A percentile compares a stretch with the other conserved stretches of the same genome.
phyloP scores from a whole-genome alignment of 768 basidiomycete species.

The Dendrothele bispora region DNA sequence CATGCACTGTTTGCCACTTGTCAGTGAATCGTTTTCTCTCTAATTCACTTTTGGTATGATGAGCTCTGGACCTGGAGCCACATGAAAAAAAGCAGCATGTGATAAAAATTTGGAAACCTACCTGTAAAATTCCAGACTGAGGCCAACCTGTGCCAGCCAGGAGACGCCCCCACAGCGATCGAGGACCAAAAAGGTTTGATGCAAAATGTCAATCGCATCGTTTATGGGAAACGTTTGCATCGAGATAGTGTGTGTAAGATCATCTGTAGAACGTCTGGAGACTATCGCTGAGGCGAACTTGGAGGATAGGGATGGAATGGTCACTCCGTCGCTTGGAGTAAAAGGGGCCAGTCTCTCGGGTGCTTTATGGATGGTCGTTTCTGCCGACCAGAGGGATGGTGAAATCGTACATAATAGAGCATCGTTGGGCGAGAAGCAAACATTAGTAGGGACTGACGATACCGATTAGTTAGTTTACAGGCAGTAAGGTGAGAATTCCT shows the following conservation, averaged over 20 bases:
- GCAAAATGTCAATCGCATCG: constrained; percentile 47
- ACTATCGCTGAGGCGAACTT: constrained; percentile 43
- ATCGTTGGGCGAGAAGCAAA: constrained; percentile 58
- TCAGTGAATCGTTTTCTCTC: constrained; percentile 42
- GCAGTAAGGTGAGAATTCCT: constrained; percentile 17
- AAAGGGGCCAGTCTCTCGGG: constrained; percentile 31
- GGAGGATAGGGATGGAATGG: constrained; percentile 25
- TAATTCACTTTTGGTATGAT: constrained; percentile 14
- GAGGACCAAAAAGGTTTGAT: constrained; percentile 43
- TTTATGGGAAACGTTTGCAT: constrained; percentile 37
- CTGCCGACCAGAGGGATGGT: constrained; percentile 37
- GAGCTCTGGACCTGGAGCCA: constrained; percentile 12
- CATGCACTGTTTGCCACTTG: constrained; percentile 64
- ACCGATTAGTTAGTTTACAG: constrained; percentile 1
- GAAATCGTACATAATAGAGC: constrained; percentile 55
- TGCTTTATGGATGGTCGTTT: constrained; percentile 42
- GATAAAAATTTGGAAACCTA: constrained; percentile 33
- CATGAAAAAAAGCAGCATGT: not conserved
- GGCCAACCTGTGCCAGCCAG: constrained; percentile 37
- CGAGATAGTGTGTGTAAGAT: constrained; percentile 59
- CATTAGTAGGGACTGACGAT: constrained; percentile 55
- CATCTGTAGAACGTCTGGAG: constrained; percentile 52
- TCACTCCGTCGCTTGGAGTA: not conserved
- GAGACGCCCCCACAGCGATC: constrained; percentile 39
- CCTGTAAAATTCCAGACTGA: constrained; percentile 50